Evolutionary conservation across 73 alveolate genomes (phyloP).

Genomic region (Stentor roeselii): DNA sequence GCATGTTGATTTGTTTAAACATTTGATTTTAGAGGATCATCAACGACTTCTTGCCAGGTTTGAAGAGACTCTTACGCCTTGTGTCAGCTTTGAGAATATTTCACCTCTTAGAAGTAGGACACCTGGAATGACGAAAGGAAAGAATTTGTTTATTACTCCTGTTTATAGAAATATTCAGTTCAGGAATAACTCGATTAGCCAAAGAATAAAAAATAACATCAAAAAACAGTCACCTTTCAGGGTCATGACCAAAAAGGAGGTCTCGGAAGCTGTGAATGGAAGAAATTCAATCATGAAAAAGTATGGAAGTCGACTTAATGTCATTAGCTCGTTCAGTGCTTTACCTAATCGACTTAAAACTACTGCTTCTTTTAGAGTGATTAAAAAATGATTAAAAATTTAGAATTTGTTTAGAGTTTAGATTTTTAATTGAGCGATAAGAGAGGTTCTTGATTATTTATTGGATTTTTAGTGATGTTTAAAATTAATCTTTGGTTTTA

Average conservation of each 20-base stretch:
- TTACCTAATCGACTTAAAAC: no score
- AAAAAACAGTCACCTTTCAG: background rate
- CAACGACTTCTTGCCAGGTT: background rate
- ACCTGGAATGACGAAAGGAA: background rate
- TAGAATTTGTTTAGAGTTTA: no score
- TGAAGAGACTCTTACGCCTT: background rate
- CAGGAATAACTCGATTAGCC: background rate
- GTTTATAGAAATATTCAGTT: no score
- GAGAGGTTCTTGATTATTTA: no score
- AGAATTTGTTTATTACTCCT: no score
- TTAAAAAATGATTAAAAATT: no score
- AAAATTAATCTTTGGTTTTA: no score
- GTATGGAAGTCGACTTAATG: background rate
- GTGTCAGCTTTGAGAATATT: no score
- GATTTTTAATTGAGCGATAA: no score
- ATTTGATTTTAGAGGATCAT: background rate
- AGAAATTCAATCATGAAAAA: background rate
- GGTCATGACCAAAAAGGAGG: background rate
- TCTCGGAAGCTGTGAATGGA: background rate
- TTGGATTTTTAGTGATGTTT: no score
- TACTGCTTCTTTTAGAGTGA: no score
- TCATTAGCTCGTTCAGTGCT: background rate
- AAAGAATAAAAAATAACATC: no score
- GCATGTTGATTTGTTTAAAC: background rate
- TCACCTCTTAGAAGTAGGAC: background rate